These are phyloP conservation scores for Collybia sordida DNA, from an alignment of 768 basidiomycete species.

Conservation along the genomic window DNA sequence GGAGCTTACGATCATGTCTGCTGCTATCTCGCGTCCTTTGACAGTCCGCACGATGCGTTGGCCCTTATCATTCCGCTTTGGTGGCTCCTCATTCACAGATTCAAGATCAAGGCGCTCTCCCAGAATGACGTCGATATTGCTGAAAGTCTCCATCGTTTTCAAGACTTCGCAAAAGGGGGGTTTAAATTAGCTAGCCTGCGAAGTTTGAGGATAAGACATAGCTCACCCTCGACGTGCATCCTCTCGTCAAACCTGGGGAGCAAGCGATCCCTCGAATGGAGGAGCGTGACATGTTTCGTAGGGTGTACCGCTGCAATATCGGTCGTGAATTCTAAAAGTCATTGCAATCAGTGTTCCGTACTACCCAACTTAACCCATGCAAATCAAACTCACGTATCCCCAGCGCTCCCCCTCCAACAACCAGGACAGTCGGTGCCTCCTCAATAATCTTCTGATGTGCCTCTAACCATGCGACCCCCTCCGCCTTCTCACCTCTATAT, in stretches of 20 bases:
- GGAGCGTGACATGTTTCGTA: slow-evolving; percentile 50
- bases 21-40: slow-evolving; percentile 49
- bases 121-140: slow-evolving; percentile 46
- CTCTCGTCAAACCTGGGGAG: slow-evolving; percentile 51
- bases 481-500: slow-evolving; percentile 45
- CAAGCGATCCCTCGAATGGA: slow-evolving; percentile 57
- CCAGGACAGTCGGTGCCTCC: slow-evolving; percentile 48
- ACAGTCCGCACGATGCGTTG: slow-evolving; percentile 42
- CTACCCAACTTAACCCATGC: not conserved
- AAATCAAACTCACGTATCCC: slow-evolving; percentile 56
- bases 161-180: slow-evolving; percentile 22
- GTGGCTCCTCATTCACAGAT: slow-evolving; percentile 27
- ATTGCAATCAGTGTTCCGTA: slow-evolving; percentile 6
- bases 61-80: slow-evolving; percentile 21
- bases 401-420: slow-evolving; percentile 73
- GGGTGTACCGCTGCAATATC: slow-evolving; percentile 56
- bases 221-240: slow-evolving; percentile 53
- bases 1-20: slow-evolving; percentile 48
- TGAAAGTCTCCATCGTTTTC: slow-evolving; percentile 36
- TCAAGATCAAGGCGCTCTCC: slow-evolving; percentile 52
- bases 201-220: too few relatives aligned
- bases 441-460: slow-evolving; percentile 49
- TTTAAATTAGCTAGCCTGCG: too few relatives aligned
- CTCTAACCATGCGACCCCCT: slow-evolving; percentile 50
- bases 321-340: slow-evolving; percentile 49